Percentiles rank a stretch among this genome's conserved stretches.
Evolutionary conservation across 768 basidiomycete genomes (phyloP).

Genomic region (Amanita rimosa): DNA sequence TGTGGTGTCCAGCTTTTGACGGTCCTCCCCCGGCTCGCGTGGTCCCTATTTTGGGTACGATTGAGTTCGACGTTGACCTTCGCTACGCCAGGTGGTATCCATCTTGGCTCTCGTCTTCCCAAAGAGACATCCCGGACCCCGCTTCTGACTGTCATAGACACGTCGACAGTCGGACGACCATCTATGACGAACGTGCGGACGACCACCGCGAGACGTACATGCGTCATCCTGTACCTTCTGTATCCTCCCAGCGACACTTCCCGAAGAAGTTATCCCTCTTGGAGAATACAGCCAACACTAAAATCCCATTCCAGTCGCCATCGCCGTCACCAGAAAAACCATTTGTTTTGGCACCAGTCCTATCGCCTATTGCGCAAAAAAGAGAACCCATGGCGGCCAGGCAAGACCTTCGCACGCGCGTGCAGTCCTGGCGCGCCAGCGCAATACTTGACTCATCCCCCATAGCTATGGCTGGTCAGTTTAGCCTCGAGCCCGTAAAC

Average conservation of each 20-base stretch:
- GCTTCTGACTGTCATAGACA: conserved; percentile 40
- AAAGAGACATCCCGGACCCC: conserved; percentile 30
- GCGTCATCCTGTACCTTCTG: conserved; percentile 19
- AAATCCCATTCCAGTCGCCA: conserved; percentile 1
- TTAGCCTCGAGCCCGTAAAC: conserved; percentile 38
- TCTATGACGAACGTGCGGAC: conserved; percentile 28
- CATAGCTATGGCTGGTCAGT: conserved; percentile 36
- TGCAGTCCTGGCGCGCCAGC: conserved; percentile 57
- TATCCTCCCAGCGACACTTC: conserved; percentile 30
- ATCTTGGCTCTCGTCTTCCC: conserved; percentile 50
- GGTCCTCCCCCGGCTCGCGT: conserved; percentile 21
- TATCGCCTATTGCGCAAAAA: conserved; percentile 56
- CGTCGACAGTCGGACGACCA: conserved; percentile 37
- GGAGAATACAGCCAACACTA: conserved; percentile 27
- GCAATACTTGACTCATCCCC: conserved; percentile 39
- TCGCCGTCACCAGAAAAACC: conserved; percentile 17
- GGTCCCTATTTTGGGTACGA: conserved; percentile 59
- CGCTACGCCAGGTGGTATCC: conserved; percentile 70
- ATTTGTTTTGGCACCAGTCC: conserved; percentile 18
- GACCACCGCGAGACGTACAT: conserved; percentile 20
- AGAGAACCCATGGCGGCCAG: conserved; percentile 45
- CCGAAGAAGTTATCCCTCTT: conserved; percentile 62
- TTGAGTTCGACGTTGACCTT: conserved; percentile 83
- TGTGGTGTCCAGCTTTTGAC: conserved; percentile 58
- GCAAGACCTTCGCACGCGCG: conserved; percentile 39